Base-by-base conservation (phyloP, 2,329 filamentous ascomycete species). In the Penicillium sp. region DNA sequence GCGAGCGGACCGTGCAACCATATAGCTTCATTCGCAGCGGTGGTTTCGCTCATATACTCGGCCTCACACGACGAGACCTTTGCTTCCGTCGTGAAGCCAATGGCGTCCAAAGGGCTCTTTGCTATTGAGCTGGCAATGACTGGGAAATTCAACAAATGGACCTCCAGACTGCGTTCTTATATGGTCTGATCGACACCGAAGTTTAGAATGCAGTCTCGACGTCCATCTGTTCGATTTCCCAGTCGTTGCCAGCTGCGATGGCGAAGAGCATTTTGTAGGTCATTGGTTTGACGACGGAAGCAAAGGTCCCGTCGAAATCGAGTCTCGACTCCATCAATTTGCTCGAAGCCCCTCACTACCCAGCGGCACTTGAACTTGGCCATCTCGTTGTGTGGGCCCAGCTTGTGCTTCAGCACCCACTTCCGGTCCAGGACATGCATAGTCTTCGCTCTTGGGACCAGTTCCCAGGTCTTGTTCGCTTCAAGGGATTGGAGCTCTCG, bases 201-300 rank as follows among this genome's bases (percentile, higher is more conserved):
- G 46, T 55, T 1, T 58, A 31, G 33, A 58, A 60, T 6, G 52
- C 54, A 1, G 62, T 67, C 45, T 63, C 62, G 30, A 68, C 58
- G 46, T 68, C 60, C 48, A 68, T 65, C 51, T 68, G 55, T 33
- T 66, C 42, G 34, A 64, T 62, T 35, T 65, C 49, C 1, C 55
- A 43, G 35, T 58, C 56, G 2, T 56, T 36, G 6, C 51, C 44
- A 13, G 49, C 49, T 8, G 13, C 49, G 18, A 52, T 52, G 29
- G 58, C 56, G 29, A 68, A 64, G 9, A 67, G 52, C 7, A 56
- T 56, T 40, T 60, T 62, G 12, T 52, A 50, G 31, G 36, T 55
- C 40, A 57, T 53, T 35, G 41, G 37, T 40, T 58, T 58, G 11
- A 55, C 44, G 2, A 64, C 56, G 1, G 52, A 54, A 12, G 62